Evolutionary conservation across 2,329 filamentous ascomycete genomes (phyloP), one percentile per base, ranked within the genome.

Genomic region (Fusarium domesticum): DNA sequence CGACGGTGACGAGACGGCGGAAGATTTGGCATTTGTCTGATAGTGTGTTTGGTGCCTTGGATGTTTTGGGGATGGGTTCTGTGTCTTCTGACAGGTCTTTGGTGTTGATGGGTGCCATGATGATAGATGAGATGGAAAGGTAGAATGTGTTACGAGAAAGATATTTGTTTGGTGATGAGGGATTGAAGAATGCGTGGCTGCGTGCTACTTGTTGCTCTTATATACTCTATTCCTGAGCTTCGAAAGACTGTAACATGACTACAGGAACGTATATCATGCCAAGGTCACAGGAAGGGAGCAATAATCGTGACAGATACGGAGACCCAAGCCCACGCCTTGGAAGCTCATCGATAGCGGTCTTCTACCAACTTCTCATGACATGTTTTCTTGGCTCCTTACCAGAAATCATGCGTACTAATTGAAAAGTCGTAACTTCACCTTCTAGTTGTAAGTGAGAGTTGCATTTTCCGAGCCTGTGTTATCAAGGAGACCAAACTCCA

Each of bases 1-100:
- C 35, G 2, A 48, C 8, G 4, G 46, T 42, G 3, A 48, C 46
- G 2, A 48, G 38, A 7, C 25, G 42, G 6, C 46, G 42, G 25
- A 41, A 41, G 14, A 41, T 41, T 2, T 35, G 18, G 39, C 34
- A 41, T 10, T 41, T 41, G 8, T 25, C 10, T 2, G 32, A 28
- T 2, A 16, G 2, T 3, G 5, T 7, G 3, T 18, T 17, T 5
- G 4, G 2, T 25, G 32, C 2, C 11, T 35, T 35, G 10, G 15
- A 12, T 5, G 34, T 17, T 4, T 25, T 34, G 15, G 15, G 6
- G 6, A 35, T 12, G 16, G 31, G 18, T 2, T 10, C 15, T 4
- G 20, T 32, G 6, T 18, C 31, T 12, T 41, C 32, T 30, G 39
- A 41, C n/a, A 41, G 16, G 18, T 4, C 6, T 25, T 25, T 15